Percentiles rank a stretch among this genome's conserved stretches.
Conservation (phyloP, 169 alveolate species). For the Plasmodium fragile region DNA sequence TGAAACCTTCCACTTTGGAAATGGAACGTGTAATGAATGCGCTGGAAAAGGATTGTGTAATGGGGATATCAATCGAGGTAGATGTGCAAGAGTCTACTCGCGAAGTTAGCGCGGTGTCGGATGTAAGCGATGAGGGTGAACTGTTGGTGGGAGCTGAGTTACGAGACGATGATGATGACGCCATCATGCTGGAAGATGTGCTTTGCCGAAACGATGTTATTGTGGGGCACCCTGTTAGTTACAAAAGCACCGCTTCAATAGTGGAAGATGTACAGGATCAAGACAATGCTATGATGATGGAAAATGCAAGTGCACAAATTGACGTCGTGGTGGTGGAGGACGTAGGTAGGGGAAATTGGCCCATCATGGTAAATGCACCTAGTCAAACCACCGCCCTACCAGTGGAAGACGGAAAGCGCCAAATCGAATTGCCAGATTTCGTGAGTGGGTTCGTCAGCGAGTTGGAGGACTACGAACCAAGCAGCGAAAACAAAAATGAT, state of each 20-base stretch:
- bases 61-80: not conserved
- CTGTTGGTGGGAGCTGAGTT: not conserved
- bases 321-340: not conserved
- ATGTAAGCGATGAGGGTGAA: not conserved
- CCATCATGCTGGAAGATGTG: not conserved
- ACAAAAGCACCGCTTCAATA: not conserved
- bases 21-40: not conserved
- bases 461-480: not conserved
- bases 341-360: not conserved
- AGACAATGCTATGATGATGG: not conserved
- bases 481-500: not conserved
- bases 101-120: not conserved
- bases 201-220: not conserved
- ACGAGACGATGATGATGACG: not conserved
- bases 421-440: not conserved
- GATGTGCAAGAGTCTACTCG: not conserved
- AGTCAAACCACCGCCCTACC: not conserved
- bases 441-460: not conserved
- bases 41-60: not conserved
- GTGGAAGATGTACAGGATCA: not conserved
- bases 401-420: not conserved
- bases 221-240: not conserved
- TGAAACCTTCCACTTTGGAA: not conserved
- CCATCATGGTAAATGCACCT: not conserved
- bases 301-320: not conserved